Conservation (phyloP, 2,329 filamentous ascomycete genomes). For the Alternaria brassicicola region DNA sequence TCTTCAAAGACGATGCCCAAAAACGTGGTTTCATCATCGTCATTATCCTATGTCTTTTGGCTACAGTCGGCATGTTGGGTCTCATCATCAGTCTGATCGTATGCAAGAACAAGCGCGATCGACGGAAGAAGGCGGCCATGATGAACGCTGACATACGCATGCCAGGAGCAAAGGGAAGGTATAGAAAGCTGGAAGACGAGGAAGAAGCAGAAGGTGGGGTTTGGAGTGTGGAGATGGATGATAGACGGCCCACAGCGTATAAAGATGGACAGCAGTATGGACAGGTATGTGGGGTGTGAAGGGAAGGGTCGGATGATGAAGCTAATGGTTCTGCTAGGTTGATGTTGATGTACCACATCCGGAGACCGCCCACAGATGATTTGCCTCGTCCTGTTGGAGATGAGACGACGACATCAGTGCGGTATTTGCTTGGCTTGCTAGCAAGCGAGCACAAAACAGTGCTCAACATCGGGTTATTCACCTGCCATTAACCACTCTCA, state of each 20-base stretch:
- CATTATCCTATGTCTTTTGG: conserved; percentile 6
- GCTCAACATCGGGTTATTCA: not conserved
- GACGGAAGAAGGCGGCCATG: not conserved
- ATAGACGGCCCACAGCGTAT: conserved; percentile 2
- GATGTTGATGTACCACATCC: not conserved
- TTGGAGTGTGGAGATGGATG: conserved; percentile 12
- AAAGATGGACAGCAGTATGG: not conserved
- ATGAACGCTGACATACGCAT: conserved; percentile 3
- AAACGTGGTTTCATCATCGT: conserved; percentile 10
- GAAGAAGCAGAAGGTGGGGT: conserved; percentile 1
- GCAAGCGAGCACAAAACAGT: not conserved
- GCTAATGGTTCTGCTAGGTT: not conserved
- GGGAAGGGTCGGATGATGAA: not conserved
- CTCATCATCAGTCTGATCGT: conserved; percentile 8
- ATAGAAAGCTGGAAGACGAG: conserved; percentile 6
- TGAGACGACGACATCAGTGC: not conserved
- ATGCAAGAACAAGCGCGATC: conserved; percentile 6
- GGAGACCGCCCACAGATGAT: not conserved
- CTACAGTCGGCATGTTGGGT: conserved; percentile 7
- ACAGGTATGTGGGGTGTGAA: not conserved
- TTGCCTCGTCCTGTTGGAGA: not conserved
- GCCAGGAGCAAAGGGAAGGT: conserved; percentile 1
- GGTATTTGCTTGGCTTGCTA: not conserved
- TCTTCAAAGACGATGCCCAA: not conserved
- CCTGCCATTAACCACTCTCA: not conserved